These are phyloP conservation scores for Beauveria sp. DNA, from an alignment of 2,329 filamentous ascomycete species.

Conservation along the genomic window DNA sequence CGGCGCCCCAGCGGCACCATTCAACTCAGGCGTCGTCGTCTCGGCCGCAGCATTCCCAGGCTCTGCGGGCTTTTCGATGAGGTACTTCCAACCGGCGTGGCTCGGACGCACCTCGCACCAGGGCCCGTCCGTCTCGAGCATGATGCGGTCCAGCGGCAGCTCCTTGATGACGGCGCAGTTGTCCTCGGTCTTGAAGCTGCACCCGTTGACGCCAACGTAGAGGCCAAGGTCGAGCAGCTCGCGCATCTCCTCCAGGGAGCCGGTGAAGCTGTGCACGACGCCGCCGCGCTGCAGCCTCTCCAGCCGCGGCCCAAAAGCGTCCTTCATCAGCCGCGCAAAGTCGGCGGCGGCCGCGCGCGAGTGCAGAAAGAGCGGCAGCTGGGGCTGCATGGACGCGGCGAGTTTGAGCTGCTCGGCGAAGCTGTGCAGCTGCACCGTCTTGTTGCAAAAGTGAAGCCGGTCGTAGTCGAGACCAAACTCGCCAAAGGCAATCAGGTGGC, in stretches of 20 bases:
- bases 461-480: constrained; percentile 98
- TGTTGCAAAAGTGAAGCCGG: constrained; percentile 73
- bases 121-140: constrained; percentile 95
- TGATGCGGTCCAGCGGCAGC: constrained; percentile 70
- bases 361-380: constrained; percentile 86
- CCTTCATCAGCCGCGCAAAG: constrained; percentile 66
- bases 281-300: constrained; percentile 65
- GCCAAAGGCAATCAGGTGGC: constrained; percentile 67
- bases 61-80: constrained; percentile 32
- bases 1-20: constrained; percentile 7
- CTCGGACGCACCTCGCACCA: constrained; percentile 93
- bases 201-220: constrained; percentile 93
- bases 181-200: constrained; percentile 88
- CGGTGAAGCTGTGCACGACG: constrained; percentile 93
- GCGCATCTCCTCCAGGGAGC: constrained; percentile 75
- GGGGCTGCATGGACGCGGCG: constrained; percentile 59
- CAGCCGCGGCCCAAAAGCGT: constrained; percentile 48
- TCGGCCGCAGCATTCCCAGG: background rate
- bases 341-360: constrained; percentile 80
- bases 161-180: constrained; percentile 79
- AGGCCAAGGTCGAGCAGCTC: constrained; percentile 73
- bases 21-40: constrained; percentile 9
- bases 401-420: constrained; percentile 79
- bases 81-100: constrained; percentile 74
- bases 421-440: constrained; percentile 72